Evolutionary conservation across 257 asterid genomes (phyloP).

Genomic region (Solanum rostratum): DNA sequence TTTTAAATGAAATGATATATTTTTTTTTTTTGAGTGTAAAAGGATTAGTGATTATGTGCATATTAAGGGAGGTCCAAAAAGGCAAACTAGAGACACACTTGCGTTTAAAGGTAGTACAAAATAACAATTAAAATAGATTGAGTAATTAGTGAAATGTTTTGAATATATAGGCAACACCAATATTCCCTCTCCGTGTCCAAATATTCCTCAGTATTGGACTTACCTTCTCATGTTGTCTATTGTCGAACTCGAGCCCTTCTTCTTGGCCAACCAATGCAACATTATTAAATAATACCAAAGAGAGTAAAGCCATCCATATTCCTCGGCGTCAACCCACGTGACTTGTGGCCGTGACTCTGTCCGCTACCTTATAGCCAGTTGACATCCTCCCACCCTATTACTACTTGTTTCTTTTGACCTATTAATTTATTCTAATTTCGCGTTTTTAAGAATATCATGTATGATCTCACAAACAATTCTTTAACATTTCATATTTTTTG

Average conservation of each 20-base stretch:
- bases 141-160: slow-evolving; percentile 1
- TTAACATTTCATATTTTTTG: not conserved
- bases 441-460: not conserved
- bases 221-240: not conserved
- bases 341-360: slow-evolving; percentile 30
- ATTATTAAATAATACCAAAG: not conserved
- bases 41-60: slow-evolving; percentile 1
- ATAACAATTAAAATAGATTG: not conserved
- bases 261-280: slow-evolving; percentile 7
- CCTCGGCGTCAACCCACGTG: slow-evolving; percentile 74
- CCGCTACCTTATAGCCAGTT: not conserved
- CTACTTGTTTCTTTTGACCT: not conserved
- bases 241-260: slow-evolving; percentile 22
- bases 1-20: not conserved
- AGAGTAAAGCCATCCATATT: slow-evolving; percentile 25
- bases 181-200: slow-evolving; percentile 80
- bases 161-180: slow-evolving; percentile 21
- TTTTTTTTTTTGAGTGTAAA: not conserved
- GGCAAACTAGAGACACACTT: not conserved
- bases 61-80: not conserved
- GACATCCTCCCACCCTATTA: not conserved
- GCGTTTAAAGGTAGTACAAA: not conserved
- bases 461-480: not conserved
- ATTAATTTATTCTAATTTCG: not conserved
- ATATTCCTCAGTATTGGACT: slow-evolving; percentile 33